Base-by-base conservation (phyloP, 768 basidiomycete genomes). In the Tylopilus sp. region DNA sequence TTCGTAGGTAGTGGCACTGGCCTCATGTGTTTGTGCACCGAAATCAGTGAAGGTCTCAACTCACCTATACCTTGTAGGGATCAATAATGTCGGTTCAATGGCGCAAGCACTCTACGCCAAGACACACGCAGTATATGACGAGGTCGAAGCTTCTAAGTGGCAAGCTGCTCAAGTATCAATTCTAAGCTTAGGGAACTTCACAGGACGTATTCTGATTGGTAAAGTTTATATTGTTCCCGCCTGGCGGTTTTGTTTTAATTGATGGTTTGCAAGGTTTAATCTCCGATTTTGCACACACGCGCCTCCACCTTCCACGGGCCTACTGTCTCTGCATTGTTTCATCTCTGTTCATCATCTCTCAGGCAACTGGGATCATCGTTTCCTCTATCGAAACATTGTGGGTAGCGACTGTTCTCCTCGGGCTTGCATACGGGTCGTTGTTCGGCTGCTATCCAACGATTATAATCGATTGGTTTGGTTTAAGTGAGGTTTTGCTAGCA, bases 11-110 rank as follows among this genome's bases (percentile, higher is more conserved):
- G 82, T 50, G 89, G 89, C 11, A 86, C 82, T 12, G 88, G 89
- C 4, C 52, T 91, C 34, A 89, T 88, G 85, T 91, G 85, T 86
- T 60, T 43, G 83, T 68, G 10, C 10, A 50, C 30, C 21, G 19
- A 37, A 16, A 34, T 31, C 6, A 9, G 17, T 6, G 5, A 28
- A 26, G 17, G 4, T 30, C 22, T 11, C 3, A 11, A 25, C 50
- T 45, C 37, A 55, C 50, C n/a, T 57, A 37, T 54, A 22, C 40
- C 22, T 31, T 24, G 17, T 50, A 87, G 86, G 85, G 62, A 92
- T 93, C 70, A 92, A 92, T 66, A 92, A 93, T 57, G 89, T 86
- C n/a, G 89, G 91, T 16, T 80, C 85, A 2, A 86, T 90, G 54
- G 77, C 90, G 0, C 82, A 88, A 62, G 85, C 76, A 0, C 72